Evolutionary conservation across 2,329 filamentous ascomycete species (phyloP).

Genomic region (Plectosphaerella plurivora): DNA sequence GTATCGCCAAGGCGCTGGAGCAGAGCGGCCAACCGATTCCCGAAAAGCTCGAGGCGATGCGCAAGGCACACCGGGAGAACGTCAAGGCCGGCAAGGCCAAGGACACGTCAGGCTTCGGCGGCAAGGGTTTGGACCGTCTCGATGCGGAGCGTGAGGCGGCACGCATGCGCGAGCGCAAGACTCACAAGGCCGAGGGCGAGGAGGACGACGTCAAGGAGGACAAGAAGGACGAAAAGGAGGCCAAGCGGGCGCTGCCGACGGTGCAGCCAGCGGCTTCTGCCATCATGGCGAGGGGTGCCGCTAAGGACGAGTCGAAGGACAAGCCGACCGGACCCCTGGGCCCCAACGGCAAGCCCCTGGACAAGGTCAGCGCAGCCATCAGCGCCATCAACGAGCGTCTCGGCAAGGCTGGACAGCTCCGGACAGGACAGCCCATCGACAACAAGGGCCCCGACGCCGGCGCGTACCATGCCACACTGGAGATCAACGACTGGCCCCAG

Average conservation of each 20-base stretch:
- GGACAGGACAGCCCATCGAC: conserved; percentile 90
- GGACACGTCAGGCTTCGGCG: conserved; percentile 84
- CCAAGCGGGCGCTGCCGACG: conserved; percentile 61
- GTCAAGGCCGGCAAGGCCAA: conserved; percentile 91
- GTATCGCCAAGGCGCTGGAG: conserved; percentile 86
- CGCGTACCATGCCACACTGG: conserved; percentile 91
- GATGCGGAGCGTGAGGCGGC: conserved; percentile 88
- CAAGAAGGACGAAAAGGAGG: conserved; percentile 64
- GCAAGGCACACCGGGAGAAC: conserved; percentile 76
- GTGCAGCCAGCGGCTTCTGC: conserved; percentile 59
- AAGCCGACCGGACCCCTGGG: conserved; percentile 45
- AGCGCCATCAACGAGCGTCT: conserved; percentile 87
- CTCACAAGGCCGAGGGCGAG: conserved; percentile 82
- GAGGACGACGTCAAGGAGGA: conserved; percentile 76
- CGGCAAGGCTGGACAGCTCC: conserved; percentile 82
- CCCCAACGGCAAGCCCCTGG: conserved; percentile 62
- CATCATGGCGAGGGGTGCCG: conserved; percentile 47
- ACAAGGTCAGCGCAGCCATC: conserved; percentile 86
- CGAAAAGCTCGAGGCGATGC: conserved; percentile 60
- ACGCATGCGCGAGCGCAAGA: conserved; percentile 79
- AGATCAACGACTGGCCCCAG: conserved; percentile 99
- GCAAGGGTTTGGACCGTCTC: conserved; percentile 86
- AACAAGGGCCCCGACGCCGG: conserved; percentile 98
- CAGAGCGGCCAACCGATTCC: conserved; percentile 85
- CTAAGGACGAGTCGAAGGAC: conserved; percentile 33